These are phyloP conservation scores for Elongisporangium undulatum DNA, from an alignment of 352 stramenopile species.

Conservation along the genomic window DNA sequence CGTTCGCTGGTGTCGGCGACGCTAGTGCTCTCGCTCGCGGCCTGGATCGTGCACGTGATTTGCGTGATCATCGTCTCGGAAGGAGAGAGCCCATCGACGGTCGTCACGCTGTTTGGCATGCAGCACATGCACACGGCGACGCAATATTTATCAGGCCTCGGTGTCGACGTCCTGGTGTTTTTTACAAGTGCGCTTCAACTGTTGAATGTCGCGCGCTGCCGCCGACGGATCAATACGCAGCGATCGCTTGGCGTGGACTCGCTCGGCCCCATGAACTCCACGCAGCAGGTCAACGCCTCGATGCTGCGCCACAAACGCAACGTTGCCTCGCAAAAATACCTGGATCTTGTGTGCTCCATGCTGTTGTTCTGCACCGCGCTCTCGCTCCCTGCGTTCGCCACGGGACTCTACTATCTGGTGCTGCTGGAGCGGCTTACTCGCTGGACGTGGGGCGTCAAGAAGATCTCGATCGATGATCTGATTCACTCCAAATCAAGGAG, in stretches of 20 bases:
- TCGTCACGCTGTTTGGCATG: constrained; percentile 44
- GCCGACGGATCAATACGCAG: not conserved
- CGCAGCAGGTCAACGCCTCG: not conserved
- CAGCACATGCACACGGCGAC: constrained; percentile 21
- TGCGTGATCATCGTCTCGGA: constrained; percentile 14
- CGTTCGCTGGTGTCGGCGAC: constrained; percentile 32
- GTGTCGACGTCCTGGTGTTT: constrained; percentile 57
- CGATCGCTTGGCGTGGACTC: not conserved
- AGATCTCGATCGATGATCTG: constrained; percentile 58
- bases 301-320: not conserved
- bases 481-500: constrained; percentile 18
- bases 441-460: constrained; percentile 64
- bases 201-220: not conserved
- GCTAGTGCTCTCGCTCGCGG: constrained; percentile 36
- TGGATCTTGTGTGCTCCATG: constrained; percentile 43
- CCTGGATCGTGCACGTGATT: constrained; percentile 33
- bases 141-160: constrained; percentile 42
- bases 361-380: constrained; percentile 63
- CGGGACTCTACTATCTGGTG: constrained; percentile 55
- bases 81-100: constrained; percentile 1
- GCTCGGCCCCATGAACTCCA: not conserved
- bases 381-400: constrained; percentile 47
- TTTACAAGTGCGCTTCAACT: constrained; percentile 42
- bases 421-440: constrained; percentile 48
- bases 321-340: not conserved